Conservation (phyloP, 2,329 filamentous ascomycete genomes). For the Zymoseptoria ardabiliae region DNA sequence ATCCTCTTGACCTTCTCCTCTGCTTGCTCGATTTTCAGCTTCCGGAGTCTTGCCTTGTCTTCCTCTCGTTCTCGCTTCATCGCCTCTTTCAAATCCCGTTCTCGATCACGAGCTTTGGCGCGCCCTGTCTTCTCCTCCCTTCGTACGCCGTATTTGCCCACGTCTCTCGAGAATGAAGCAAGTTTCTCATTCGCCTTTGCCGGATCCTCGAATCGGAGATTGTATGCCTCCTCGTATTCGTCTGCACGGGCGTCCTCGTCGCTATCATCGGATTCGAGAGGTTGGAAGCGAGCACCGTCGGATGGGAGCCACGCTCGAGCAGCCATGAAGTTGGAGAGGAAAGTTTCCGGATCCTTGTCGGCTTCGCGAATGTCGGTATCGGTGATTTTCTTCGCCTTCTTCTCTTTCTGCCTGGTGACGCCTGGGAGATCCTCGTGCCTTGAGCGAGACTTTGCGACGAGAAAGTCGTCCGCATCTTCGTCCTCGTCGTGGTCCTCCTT, state of each 20-base stretch:
- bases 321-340: conserved; percentile 92
- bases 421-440: conserved; percentile 22
- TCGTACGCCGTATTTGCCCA: conserved; percentile 75
- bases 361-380: conserved; percentile 65
- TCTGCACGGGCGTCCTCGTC: conserved; percentile 68
- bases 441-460: conserved; percentile 61
- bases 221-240: conserved; percentile 86
- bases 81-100: conserved; percentile 68
- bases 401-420: conserved; percentile 23
- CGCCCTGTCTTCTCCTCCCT: conserved; percentile 78
- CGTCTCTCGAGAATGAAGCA: conserved; percentile 81
- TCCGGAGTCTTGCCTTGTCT: conserved; percentile 75
- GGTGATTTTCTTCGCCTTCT: conserved; percentile 31
- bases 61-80: conserved; percentile 69
- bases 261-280: conserved; percentile 90
- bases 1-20: conserved; percentile 82
- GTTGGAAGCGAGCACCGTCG: conserved; percentile 60
- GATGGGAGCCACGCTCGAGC: conserved; percentile 79
- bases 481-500: conserved; percentile 42
- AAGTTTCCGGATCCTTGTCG: conserved; percentile 83
- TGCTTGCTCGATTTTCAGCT: conserved; percentile 84
- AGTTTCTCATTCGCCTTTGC: conserved; percentile 80
- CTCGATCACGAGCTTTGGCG: conserved; percentile 69
- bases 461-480: conserved; percentile 59
- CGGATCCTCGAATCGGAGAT: conserved; percentile 91